A percentile compares a stretch with the other conserved stretches of the same genome.
Evolutionary conservation across 1,284 basidiomycete species (phyloP).

Genomic region (Kalmanozyma brasiliensis): DNA sequence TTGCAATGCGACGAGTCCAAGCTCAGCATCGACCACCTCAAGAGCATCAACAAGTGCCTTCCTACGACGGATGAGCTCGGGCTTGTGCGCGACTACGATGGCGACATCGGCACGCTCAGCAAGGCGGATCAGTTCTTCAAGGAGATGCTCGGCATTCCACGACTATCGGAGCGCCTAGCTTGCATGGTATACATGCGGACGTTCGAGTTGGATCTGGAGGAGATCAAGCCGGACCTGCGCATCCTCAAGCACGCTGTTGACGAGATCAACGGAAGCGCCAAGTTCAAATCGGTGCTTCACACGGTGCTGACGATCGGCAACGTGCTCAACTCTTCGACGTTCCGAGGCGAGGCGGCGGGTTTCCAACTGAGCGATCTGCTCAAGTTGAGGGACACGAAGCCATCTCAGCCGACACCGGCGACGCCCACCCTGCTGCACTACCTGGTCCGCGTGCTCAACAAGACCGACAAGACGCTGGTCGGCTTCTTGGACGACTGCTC

Average conservation of each 20-base stretch:
- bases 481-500: constrained; percentile 84
- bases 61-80: constrained; percentile 58
- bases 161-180: constrained; percentile 78
- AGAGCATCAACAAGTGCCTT: constrained; percentile 52
- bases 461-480: constrained; percentile 76
- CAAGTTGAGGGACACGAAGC: constrained; percentile 87
- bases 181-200: constrained; percentile 85
- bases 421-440: constrained; percentile 90
- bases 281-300: constrained; percentile 77
- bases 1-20: constrained; percentile 51
- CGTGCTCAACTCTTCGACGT: constrained; percentile 81
- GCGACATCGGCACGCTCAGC: constrained; percentile 43
- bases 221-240: constrained; percentile 83
- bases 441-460: constrained; percentile 78
- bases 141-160: constrained; percentile 82
- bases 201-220: constrained; percentile 83
- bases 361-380: constrained; percentile 83
- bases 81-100: constrained; percentile 57
- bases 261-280: constrained; percentile 77
- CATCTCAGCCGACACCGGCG: constrained; percentile 74
- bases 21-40: constrained; percentile 53
- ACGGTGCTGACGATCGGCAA: constrained; percentile 81
- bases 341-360: constrained; percentile 82
- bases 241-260: constrained; percentile 79
- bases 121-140: constrained; percentile 86